Evolutionary conservation across 192 early-diverging fungal species (phyloP), one percentile per base, ranked within the genome.

Genomic region (Entomortierella parvispora): DNA sequence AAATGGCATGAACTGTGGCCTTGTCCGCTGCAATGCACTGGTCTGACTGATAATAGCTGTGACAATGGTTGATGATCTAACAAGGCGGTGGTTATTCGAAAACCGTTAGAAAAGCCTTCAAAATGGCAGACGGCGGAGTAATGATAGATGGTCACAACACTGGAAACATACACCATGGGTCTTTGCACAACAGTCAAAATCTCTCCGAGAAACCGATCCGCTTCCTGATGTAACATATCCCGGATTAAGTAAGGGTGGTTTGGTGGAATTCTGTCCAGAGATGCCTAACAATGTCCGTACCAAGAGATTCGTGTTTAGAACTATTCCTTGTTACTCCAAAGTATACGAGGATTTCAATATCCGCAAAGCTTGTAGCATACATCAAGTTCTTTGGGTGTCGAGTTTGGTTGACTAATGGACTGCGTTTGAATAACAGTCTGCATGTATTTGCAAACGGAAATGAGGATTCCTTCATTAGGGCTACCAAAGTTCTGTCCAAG

Each of bases 41-140:
- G 74, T 68, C 32, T 77, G 74, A 23, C 47, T 77, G 48, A 77
- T 68, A 20, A 77, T 54, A 4, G 74, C 74, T 9, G 74, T 77
- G 20, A 77, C 54, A 42, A 64, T 28, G n/a, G 74, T 77, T 6
- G 74, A 64, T 15, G 74, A 64, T 20, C 74, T 77, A 74, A 28
- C n/a, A n/a, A 44, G 28, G 8, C 14, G 12, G 15, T 29, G 51
- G 2, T 23, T 23, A 17, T 22, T 20, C 18, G 11, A 22, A 9
- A 53, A n/a, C n/a, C n/a, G n/a, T n/a, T 18, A 53, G 15, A 53
- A 53, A 23, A 23, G 12, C 2, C 5, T 22, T 52, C 22, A 52
- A n/a, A n/a, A n/a, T n/a, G n/a, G n/a, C n/a, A n/a, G n/a, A n/a
- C n/a, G n/a, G n/a, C n/a, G n/a, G n/a, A n/a, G n/a, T n/a, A n/a